phyloP scores from a whole-genome alignment of 768 basidiomycete species.

The Mycena indigotica region DNA sequence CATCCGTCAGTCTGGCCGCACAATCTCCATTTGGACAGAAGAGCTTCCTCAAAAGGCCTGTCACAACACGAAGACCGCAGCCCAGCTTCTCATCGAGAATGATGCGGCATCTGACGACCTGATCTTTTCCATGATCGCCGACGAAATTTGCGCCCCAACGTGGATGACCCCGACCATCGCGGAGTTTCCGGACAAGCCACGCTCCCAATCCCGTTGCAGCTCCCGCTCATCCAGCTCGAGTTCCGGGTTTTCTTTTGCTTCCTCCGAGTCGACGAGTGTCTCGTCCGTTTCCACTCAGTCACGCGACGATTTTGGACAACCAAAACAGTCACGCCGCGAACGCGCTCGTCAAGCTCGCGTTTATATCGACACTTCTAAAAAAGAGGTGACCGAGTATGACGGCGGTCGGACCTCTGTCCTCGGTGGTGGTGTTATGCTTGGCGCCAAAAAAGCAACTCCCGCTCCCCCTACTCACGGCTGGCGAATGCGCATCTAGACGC shows the following conservation, averaged over 20 bases:
- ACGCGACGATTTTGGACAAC: slow-evolving; percentile 30
- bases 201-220: slow-evolving; percentile 67
- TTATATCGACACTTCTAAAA: slow-evolving; percentile 74
- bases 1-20: slow-evolving; percentile 46
- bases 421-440: slow-evolving; percentile 88
- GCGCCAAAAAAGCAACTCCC: slow-evolving; percentile 40
- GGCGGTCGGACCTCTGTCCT: slow-evolving; percentile 88
- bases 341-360: slow-evolving; percentile 68
- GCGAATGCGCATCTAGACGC: slow-evolving; percentile 53
- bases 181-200: slow-evolving; percentile 55
- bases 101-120: slow-evolving; percentile 73
- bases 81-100: slow-evolving; percentile 73
- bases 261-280: slow-evolving; percentile 49
- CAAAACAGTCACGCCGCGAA: slow-evolving; percentile 68
- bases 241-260: slow-evolving; percentile 58
- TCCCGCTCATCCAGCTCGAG: slow-evolving; percentile 76
- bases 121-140: slow-evolving; percentile 73
- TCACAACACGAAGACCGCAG: slow-evolving; percentile 56
- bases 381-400: slow-evolving; percentile 81
- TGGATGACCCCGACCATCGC: slow-evolving; percentile 69
- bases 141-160: slow-evolving; percentile 67
- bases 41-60: slow-evolving; percentile 40
- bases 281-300: slow-evolving; percentile 33
- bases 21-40: slow-evolving; percentile 71
- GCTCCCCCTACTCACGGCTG: slow-evolving; percentile 45